A percentile compares a stretch with the other conserved stretches of the same genome.
These are phyloP conservation scores for Rhizomucor miehei DNA, from an alignment of 371 early-diverging fungal genomes.

Conservation along the genomic window DNA sequence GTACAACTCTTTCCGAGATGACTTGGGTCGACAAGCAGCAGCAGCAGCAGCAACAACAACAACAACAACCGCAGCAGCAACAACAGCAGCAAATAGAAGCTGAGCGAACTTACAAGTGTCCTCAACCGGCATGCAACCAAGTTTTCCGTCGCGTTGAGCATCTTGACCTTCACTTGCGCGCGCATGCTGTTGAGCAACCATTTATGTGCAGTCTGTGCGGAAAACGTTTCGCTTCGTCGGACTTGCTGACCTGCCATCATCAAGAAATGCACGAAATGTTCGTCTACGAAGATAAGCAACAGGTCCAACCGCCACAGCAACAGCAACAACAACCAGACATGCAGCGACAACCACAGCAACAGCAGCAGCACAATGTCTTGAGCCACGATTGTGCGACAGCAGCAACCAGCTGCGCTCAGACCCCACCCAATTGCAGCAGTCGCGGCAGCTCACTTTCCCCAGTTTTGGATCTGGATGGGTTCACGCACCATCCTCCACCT, in stretches of 20 bases:
- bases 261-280: constrained; percentile 34
- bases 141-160: constrained; percentile 78
- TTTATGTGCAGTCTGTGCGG: constrained; percentile 63
- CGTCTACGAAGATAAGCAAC: constrained; percentile 27
- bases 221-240: constrained; percentile 68
- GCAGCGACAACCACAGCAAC: constrained; percentile 1
- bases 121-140: constrained; percentile 43
- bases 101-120: constrained; percentile 33
- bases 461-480: constrained; percentile 12
- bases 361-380: background rate
- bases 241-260: constrained; percentile 70
- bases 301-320: background rate
- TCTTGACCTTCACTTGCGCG: constrained; percentile 77
- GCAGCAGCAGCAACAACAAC: constrained; percentile 1
- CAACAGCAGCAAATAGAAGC: background rate
- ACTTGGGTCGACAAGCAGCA: background rate
- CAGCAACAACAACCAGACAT: constrained; percentile 1
- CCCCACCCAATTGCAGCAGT: constrained; percentile 2
- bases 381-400: constrained; percentile 3
- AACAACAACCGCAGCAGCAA: background rate
- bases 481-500: no score
- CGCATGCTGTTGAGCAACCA: constrained; percentile 68
- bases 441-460: constrained; percentile 35
- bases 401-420: background rate
- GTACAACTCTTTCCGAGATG: background rate